Base-by-base conservation (phyloP, 2,329 filamentous ascomycete species). In the Colletotrichum chlorophyti region DNA sequence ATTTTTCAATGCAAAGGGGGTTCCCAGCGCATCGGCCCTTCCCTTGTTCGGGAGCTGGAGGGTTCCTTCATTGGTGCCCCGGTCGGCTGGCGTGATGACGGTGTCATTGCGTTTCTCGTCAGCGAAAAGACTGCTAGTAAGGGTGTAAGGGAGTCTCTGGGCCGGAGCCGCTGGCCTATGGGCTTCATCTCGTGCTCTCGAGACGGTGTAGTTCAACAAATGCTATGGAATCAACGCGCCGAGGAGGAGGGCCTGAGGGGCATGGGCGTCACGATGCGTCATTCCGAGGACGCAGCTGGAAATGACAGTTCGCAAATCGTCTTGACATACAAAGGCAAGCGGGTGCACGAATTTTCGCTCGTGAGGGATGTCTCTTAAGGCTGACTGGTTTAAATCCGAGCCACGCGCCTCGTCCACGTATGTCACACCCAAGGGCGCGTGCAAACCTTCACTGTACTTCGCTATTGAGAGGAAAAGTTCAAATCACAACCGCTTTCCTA, bases 41-140 rank as follows among this genome's bases (percentile, higher is more conserved):
- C 80, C 27, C 76, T 86, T 42, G 75, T 91, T 8, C 83, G 91
- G n/a, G 91, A 94, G 74, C 80, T 94, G 3, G 90, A 92, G 68
- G 94, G 94, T 4, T 85, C 91, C 0, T 90, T 95, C 67, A 80
- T 81, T 1, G 87, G 86, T 11, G 90, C 91, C 6, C 93, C 92
- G 1, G 76, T 82, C 0, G 89, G 88, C 0, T 96, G 91, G 90
- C 79, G 86, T 50, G 84, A 83, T 0, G 70, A 78, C 2, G 80
- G 83, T 12, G 86, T 90, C 6, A 70, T 97, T 29, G 93, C 86
- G 0, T 68, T 97, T 14, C 73, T 97, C 51, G 88, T 90, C 21
- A 83, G 86, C 4, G 85, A 88, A 62, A 79, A 82, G 60, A 79
- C 86, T 50, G 90, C 92, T 27, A 96, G 93, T 0, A 90, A 86